These are phyloP conservation scores for Lachancea mirantina DNA, from an alignment of 805 yeast species.

Conservation along the genomic window DNA sequence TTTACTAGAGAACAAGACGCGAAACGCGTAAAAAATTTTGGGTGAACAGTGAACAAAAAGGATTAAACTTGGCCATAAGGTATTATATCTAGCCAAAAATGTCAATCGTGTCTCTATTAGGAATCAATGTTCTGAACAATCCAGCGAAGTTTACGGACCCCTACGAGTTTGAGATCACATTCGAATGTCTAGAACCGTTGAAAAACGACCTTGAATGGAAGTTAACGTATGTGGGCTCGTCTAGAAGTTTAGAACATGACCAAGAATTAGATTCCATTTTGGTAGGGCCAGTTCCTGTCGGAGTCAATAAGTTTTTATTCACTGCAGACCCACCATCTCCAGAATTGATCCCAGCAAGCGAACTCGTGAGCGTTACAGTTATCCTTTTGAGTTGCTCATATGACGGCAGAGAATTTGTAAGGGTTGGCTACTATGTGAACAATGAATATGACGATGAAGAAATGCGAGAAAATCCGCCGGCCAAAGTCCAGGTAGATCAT, in stretches of 20 bases:
- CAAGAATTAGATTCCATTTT: conserved; percentile 92
- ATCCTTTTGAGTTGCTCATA: conserved; percentile 88
- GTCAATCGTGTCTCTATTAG: conserved; percentile 91
- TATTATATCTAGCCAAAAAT: conserved; percentile 33
- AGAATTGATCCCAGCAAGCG: conserved; percentile 92
- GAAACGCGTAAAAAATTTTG: neutral
- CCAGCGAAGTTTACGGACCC: conserved; percentile 93
- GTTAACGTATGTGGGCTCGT: conserved; percentile 92
- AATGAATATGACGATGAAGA: conserved; percentile 95
- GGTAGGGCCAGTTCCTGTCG: conserved; percentile 99
- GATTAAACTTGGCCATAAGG: neutral
- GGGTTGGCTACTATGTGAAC: conserved; percentile 96
- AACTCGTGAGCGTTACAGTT: conserved; percentile 91
- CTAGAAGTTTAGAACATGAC: conserved; percentile 89
- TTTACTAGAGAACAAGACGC: too few species aligned
- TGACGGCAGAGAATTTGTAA: conserved; percentile 86
- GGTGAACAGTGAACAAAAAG: too few species aligned
- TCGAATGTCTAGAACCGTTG: conserved; percentile 90
- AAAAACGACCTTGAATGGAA: conserved; percentile 91
- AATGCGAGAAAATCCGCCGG: conserved; percentile 86
- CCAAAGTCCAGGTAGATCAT: conserved; percentile 86
- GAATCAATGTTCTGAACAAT: conserved; percentile 85
- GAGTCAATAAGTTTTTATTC: conserved; percentile 86
- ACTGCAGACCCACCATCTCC: conserved; percentile 97
- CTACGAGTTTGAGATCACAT: conserved; percentile 93